These are phyloP conservation scores for Xylariaceae sp. DNA, from an alignment of 2,329 filamentous ascomycete species.

Conservation along the genomic window DNA sequence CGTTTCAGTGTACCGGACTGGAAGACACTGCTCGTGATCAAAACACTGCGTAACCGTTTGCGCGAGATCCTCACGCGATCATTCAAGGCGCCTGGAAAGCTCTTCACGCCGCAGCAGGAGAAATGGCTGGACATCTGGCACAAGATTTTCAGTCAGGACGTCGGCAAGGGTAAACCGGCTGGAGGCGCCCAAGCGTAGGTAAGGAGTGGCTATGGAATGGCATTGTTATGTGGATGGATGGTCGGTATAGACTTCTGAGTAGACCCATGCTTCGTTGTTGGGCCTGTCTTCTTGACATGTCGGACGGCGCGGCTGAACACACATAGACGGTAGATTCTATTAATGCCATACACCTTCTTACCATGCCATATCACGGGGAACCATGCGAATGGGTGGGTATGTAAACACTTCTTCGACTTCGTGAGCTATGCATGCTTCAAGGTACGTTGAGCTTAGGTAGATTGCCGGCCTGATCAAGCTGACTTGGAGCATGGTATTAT, in stretches of 20 bases:
- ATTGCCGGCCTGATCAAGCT: background rate
- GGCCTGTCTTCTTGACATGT: background rate
- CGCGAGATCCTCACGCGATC: slow-evolving; percentile 68
- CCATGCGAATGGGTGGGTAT: background rate
- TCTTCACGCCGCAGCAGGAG: slow-evolving; percentile 61
- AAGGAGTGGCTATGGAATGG: background rate
- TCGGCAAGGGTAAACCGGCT: slow-evolving; percentile 10
- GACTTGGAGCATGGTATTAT: background rate
- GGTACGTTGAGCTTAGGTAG: background rate
- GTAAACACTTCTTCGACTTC: background rate
- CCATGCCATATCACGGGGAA: background rate
- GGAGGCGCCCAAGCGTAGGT: background rate
- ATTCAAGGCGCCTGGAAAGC: slow-evolving; percentile 63
- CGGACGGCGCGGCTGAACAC: background rate
- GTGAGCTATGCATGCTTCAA: background rate
- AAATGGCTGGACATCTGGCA: slow-evolving; percentile 73
- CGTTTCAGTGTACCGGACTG: slow-evolving; percentile 81
- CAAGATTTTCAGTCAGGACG: slow-evolving; percentile 56
- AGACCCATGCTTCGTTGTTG: background rate
- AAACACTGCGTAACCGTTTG: slow-evolving; percentile 67
- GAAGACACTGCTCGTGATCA: slow-evolving; percentile 87
- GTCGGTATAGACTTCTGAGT: background rate
- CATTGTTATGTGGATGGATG: background rate
- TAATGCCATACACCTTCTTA: background rate
- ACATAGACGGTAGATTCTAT: background rate